These are phyloP conservation scores for Mycogone perniciosa DNA, from an alignment of 2,329 filamentous ascomycete species.

Conservation along the genomic window DNA sequence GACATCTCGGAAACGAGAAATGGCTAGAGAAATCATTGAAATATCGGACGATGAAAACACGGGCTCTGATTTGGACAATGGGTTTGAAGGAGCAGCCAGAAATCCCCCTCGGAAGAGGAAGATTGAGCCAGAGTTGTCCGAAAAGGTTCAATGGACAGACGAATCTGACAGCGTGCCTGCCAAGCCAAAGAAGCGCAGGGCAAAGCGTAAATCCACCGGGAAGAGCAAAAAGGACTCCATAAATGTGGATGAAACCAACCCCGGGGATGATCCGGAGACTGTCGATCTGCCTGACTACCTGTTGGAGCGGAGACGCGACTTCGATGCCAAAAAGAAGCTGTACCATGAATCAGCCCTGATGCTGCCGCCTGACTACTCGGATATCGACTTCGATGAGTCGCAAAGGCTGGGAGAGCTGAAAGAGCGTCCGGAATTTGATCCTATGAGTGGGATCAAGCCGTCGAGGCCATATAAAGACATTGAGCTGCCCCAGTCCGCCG, in stretches of 20 bases:
- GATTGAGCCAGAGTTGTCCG: slow-evolving; percentile 28
- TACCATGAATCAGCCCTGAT: slow-evolving; percentile 64
- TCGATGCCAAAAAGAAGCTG: slow-evolving; percentile 55
- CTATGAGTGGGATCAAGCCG: slow-evolving; percentile 50
- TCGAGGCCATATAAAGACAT: slow-evolving; percentile 70
- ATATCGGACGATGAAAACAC: slow-evolving; percentile 21
- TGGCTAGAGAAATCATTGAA: slow-evolving; percentile 19
- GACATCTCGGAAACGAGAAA: neutral
- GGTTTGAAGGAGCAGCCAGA: neutral
- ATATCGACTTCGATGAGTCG: slow-evolving; percentile 60
- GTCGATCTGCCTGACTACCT: slow-evolving; percentile 68
- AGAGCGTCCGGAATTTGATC: slow-evolving; percentile 64
- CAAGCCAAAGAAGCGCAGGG: slow-evolving; percentile 37
- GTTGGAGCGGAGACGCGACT: slow-evolving; percentile 57
- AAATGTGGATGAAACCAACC: slow-evolving; percentile 28
- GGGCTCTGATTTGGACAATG: slow-evolving; percentile 17
- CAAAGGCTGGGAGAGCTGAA: slow-evolving; percentile 34
- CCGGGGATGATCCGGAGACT: slow-evolving; percentile 40
- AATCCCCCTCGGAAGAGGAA: slow-evolving; percentile 32
- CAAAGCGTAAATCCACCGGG: slow-evolving; percentile 24
- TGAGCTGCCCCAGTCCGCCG: slow-evolving; percentile 65
- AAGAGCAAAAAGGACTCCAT: slow-evolving; percentile 22
- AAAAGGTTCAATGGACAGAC: slow-evolving; percentile 49
- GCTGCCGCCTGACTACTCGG: slow-evolving; percentile 70
- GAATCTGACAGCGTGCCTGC: slow-evolving; percentile 57